Percentiles rank a stretch among this genome's conserved stretches.
Evolutionary conservation across 23 red algal species (phyloP).

Genomic region (Gracilaria caudata): DNA sequence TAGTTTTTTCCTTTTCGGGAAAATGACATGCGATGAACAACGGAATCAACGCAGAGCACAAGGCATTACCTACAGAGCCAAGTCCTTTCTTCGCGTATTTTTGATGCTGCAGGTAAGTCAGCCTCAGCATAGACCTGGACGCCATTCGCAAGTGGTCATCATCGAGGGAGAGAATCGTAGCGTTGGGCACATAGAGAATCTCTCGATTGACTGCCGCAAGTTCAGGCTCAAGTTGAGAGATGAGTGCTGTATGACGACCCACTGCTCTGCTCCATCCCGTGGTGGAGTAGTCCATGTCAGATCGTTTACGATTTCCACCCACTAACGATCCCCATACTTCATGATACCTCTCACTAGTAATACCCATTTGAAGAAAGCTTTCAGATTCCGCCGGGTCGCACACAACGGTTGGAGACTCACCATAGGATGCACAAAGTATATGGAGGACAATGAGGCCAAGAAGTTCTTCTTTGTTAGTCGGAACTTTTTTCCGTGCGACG

Average conservation of each 20-base stretch:
- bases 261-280: conserved; percentile 3
- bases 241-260: background rate
- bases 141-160: conserved; percentile 14
- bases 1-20: background rate
- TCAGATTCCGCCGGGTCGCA: background rate
- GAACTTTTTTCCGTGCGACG: background rate
- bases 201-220: conserved; percentile 35
- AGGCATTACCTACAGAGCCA: background rate
- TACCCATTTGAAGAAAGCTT: background rate
- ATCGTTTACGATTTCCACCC: background rate
- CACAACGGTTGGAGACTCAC: conserved; percentile 23
- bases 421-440: conserved; percentile 20
- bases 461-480: conserved; percentile 16
- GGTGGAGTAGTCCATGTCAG: background rate
- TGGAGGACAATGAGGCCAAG: background rate
- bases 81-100: conserved; percentile 12
- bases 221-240: conserved; percentile 4
- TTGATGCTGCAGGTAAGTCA: background rate
- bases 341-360: background rate
- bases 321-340: background rate
- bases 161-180: conserved; percentile 11
- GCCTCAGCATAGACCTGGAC: background rate
- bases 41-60: conserved; percentile 1
- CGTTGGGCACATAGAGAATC: background rate
- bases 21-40: conserved; percentile 12